These are phyloP conservation scores for Neofusicoccum laricinum DNA, from an alignment of 2,329 filamentous ascomycete genomes.

Conservation along the genomic window DNA sequence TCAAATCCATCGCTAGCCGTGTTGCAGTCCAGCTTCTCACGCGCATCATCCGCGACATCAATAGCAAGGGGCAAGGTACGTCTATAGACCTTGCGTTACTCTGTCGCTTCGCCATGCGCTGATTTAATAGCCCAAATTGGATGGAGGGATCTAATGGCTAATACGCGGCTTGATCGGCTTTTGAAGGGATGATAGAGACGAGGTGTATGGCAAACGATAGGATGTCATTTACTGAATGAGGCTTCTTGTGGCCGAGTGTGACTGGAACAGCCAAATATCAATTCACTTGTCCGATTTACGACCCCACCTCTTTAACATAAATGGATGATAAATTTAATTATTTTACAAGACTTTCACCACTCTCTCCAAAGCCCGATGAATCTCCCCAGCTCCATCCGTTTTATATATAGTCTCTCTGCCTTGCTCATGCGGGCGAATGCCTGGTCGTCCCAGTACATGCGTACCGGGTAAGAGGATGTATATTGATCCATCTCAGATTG, in stretches of 20 bases:
- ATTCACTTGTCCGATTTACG: too few species aligned
- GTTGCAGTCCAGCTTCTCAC: neutral
- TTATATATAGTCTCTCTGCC: neutral
- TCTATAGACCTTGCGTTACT: neutral
- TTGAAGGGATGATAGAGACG: neutral
- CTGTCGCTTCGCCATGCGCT: neutral
- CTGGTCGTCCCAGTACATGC: constrained; percentile 58
- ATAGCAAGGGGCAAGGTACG: neutral
- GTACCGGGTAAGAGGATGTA: constrained; percentile 63
- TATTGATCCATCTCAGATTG: constrained; percentile 59
- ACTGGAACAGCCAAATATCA: too few species aligned
- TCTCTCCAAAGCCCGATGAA: neutral
- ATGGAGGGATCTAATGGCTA: neutral
- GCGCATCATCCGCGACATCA: neutral
- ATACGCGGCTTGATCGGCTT: neutral
- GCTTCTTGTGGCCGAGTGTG: too few species aligned
- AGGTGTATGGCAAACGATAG: neutral
- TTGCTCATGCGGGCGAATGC: constrained; percentile 28
- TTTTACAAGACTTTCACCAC: neutral
- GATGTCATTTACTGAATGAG: too few species aligned
- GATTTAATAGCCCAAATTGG: neutral
- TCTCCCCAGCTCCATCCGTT: neutral
- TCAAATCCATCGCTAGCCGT: neutral
- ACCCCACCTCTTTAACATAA: too few species aligned
- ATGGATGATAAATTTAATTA: neutral